These are phyloP conservation scores for Gnomoniopsis smithogilvyi DNA, from an alignment of 2,329 filamentous ascomycete genomes.

Conservation along the genomic window DNA sequence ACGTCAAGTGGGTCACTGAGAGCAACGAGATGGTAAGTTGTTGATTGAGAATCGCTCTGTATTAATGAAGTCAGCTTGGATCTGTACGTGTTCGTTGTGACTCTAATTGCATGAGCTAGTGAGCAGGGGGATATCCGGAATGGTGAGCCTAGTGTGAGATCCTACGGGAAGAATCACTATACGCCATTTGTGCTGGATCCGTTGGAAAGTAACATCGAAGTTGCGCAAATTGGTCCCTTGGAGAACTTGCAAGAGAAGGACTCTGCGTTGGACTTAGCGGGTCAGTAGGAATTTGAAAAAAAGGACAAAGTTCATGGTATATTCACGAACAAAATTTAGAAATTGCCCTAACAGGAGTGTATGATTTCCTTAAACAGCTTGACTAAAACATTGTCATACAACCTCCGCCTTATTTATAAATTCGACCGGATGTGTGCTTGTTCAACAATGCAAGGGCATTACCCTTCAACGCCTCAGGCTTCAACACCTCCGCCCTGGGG, in stretches of 20 bases:
- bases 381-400: too few species aligned
- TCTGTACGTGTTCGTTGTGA: neutral
- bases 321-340: too few species aligned
- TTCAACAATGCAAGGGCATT: slow-evolving; percentile 11
- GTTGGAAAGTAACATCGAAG: neutral
- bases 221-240: neutral
- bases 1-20: neutral
- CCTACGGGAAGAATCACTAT: neutral
- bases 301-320: too few species aligned
- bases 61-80: neutral
- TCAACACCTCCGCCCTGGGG: slow-evolving; percentile 6
- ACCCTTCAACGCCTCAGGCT: slow-evolving; percentile 7
- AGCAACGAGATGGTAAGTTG: neutral
- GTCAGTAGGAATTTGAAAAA: too few species aligned
- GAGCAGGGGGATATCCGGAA: neutral
- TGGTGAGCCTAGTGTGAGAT: neutral
- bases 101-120: neutral
- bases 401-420: neutral
- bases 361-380: neutral
- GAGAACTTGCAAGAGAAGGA: too few species aligned
- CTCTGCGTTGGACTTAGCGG: too few species aligned
- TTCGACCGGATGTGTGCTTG: slow-evolving; percentile 5
- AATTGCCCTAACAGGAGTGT: too few species aligned
- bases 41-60: neutral
- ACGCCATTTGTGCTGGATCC: neutral